Evolutionary conservation across 2,329 filamentous ascomycete genomes (phyloP).

Genomic region (Fusarium pseudograminearum): DNA sequence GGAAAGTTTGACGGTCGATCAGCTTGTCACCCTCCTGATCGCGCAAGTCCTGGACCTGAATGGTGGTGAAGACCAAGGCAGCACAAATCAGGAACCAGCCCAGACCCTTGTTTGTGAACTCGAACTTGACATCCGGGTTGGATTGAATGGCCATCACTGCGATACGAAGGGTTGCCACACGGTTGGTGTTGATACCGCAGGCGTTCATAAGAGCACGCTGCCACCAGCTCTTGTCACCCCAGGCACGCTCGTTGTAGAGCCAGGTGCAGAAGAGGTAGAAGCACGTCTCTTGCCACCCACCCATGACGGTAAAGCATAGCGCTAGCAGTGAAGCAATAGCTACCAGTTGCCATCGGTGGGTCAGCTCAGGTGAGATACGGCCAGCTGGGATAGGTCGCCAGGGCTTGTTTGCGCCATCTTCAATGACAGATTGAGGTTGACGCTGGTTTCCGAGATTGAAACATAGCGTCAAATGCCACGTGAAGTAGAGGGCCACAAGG

Average conservation of each 20-base stretch:
- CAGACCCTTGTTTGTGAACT: slow-evolving; percentile 32
- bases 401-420: slow-evolving; percentile 58
- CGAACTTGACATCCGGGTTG: slow-evolving; percentile 2
- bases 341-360: slow-evolving; percentile 41
- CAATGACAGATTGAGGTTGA: slow-evolving; percentile 47
- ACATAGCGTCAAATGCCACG: slow-evolving; percentile 42
- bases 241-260: slow-evolving; percentile 57
- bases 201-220: slow-evolving; percentile 41
- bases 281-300: slow-evolving; percentile 43
- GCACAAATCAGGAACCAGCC: slow-evolving; percentile 40
- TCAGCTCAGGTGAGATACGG: slow-evolving; percentile 45
- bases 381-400: slow-evolving; percentile 50
- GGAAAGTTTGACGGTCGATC: slow-evolving; percentile 42
- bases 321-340: slow-evolving; percentile 42
- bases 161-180: slow-evolving; percentile 34
- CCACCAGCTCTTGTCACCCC: slow-evolving; percentile 49
- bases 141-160: slow-evolving; percentile 20
- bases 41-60: slow-evolving; percentile 44
- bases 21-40: slow-evolving; percentile 43
- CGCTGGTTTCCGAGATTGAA: slow-evolving; percentile 57
- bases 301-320: slow-evolving; percentile 38
- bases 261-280: slow-evolving; percentile 52
- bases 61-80: slow-evolving; percentile 43
- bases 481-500: slow-evolving; percentile 39
- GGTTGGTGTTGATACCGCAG: slow-evolving; percentile 41